Percentiles rank a stretch among this genome's conserved stretches.
Conservation (phyloP, 108 stramenopile genomes). For the Phaeodactylum tricornutum region DNA sequence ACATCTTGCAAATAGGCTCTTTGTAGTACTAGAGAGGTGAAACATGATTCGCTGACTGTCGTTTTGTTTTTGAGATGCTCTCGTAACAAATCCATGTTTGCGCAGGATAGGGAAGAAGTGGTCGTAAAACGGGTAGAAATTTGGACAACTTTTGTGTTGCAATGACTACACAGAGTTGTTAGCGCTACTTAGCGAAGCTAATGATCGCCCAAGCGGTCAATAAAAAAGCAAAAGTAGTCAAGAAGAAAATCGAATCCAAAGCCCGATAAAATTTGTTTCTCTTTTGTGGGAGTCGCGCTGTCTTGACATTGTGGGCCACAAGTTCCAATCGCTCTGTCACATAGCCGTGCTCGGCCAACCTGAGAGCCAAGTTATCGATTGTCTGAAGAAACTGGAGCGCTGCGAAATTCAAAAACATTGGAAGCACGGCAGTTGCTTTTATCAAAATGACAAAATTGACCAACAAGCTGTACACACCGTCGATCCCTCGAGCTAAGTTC, state of each 20-base stretch:
- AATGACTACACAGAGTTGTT: too few relatives aligned
- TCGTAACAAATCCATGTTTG: too few relatives aligned
- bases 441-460: slow-evolving; percentile 40
- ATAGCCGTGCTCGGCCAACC: slow-evolving; percentile 31
- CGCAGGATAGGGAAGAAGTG: too few relatives aligned
- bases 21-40: too few relatives aligned
- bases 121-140: too few relatives aligned
- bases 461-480: slow-evolving; percentile 30
- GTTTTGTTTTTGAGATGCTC: too few relatives aligned
- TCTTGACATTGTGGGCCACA: slow-evolving; percentile 10
- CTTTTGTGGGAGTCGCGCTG: slow-evolving; percentile 17
- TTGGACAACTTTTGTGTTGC: too few relatives aligned
- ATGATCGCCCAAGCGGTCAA: slow-evolving; percentile 13
- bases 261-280: slow-evolving; percentile 9
- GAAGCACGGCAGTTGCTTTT: slow-evolving; percentile 24
- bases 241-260: slow-evolving; percentile 31
- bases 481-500: slow-evolving; percentile 25
- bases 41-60: too few relatives aligned
- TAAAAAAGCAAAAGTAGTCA: slow-evolving; percentile 19
- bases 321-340: slow-evolving; percentile 14
- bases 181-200: too few relatives aligned
- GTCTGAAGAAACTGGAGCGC: slow-evolving; percentile 44
- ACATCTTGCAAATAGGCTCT: too few relatives aligned
- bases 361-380: slow-evolving; percentile 47
- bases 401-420: slow-evolving; percentile 57